Evolutionary conservation across 2,329 filamentous ascomycete species (phyloP).

Genomic region (Byssoonygena ceratinophila): DNA sequence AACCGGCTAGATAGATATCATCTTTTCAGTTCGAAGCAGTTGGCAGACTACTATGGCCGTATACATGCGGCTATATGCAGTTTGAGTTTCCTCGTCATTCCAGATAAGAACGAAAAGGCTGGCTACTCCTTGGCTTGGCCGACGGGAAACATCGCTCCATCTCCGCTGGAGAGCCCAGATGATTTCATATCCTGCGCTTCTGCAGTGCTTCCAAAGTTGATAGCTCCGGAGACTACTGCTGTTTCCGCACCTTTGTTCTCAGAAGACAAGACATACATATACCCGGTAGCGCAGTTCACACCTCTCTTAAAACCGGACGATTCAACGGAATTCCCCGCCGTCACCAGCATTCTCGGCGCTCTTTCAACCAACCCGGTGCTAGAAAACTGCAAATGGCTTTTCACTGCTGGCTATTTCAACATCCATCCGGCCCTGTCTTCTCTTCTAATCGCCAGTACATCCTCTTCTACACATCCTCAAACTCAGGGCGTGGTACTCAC

Average conservation of each 20-base stretch:
- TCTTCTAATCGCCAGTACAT: constrained; percentile 62
- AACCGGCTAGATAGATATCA: constrained; percentile 94
- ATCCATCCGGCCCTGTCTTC: constrained; percentile 75
- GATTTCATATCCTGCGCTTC: constrained; percentile 62
- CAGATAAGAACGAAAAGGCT: constrained; percentile 35
- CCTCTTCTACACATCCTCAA: constrained; percentile 25
- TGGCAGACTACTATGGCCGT: constrained; percentile 71
- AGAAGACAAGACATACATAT: constrained; percentile 60
- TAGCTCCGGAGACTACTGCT: constrained; percentile 42
- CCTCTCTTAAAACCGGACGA: constrained; percentile 67
- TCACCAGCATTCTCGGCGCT: constrained; percentile 61
- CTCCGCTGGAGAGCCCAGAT: constrained; percentile 59
- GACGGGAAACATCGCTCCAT: constrained; percentile 58
- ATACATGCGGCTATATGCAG: constrained; percentile 68
- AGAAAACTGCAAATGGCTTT: constrained; percentile 71
- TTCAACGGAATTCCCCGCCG: constrained; percentile 78
- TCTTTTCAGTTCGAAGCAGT: constrained; percentile 64
- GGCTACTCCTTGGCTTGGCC: constrained; percentile 62
- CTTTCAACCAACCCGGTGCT: constrained; percentile 53
- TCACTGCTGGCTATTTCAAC: constrained; percentile 98
- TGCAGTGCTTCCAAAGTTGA: constrained; percentile 53
- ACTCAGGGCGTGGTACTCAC: constrained; percentile 72
- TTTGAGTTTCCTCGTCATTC: constrained; percentile 70
- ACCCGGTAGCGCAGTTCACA: constrained; percentile 78
- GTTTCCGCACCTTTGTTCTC: constrained; percentile 23